Evolutionary conservation across 495 filamentous ascomycete genomes (phyloP).

Genomic region (Endocarpon pusillum): DNA sequence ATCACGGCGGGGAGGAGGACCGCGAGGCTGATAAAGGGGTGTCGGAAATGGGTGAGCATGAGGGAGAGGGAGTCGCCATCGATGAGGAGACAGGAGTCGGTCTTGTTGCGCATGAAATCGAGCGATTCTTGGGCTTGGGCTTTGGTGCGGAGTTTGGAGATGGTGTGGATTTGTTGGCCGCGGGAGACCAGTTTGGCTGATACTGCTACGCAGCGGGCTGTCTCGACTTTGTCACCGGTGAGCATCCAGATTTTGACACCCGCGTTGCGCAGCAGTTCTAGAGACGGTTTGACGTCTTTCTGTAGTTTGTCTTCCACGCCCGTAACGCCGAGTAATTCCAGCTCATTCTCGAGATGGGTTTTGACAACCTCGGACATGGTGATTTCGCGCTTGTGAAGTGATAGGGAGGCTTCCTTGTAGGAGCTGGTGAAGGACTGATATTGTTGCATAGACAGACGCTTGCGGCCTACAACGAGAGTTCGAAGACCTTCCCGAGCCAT

Average conservation of each 20-base stretch:
- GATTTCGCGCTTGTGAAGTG: slow-evolving; percentile 59
- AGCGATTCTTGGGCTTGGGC: slow-evolving; percentile 64
- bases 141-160: slow-evolving; percentile 47
- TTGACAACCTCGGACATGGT: slow-evolving; percentile 65
- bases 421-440: slow-evolving; percentile 61
- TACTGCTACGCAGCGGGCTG: slow-evolving; percentile 89
- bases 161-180: slow-evolving; percentile 90
- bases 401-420: slow-evolving; percentile 65
- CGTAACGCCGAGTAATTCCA: slow-evolving; percentile 88
- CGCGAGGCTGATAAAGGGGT: slow-evolving; percentile 74
- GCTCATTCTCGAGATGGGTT: slow-evolving; percentile 68
- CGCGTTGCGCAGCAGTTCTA: slow-evolving; percentile 90
- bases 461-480: slow-evolving; percentile 84
- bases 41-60: slow-evolving; percentile 63
- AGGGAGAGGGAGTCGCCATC: slow-evolving; percentile 80
- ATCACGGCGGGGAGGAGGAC: slow-evolving; percentile 83
- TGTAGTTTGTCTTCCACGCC: slow-evolving; percentile 97
- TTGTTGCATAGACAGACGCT: slow-evolving; percentile 53
- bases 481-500: slow-evolving; percentile 95
- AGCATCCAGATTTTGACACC: slow-evolving; percentile 99
- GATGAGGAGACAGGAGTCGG: slow-evolving; percentile 80
- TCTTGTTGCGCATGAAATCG: slow-evolving; percentile 72
- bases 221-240: slow-evolving; percentile 97
- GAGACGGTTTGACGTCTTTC: slow-evolving; percentile 79
- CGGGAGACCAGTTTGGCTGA: slow-evolving; percentile 85